Conservation (phyloP, 768 basidiomycete genomes). For the Harrya chromipes region DNA sequence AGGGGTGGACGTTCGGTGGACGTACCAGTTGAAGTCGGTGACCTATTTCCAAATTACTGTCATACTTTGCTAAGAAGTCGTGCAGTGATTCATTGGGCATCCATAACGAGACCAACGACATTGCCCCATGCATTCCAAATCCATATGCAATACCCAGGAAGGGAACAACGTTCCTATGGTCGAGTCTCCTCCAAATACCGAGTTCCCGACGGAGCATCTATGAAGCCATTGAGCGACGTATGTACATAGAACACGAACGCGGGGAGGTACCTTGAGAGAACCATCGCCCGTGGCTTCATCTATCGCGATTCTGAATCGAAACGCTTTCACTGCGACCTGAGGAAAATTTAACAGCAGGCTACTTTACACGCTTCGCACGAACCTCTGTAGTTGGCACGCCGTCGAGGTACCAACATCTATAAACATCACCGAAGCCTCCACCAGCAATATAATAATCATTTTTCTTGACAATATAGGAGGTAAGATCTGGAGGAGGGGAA, state of each 20-base stretch:
- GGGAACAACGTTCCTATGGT: too few relatives aligned
- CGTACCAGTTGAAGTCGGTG: slow-evolving; percentile 8
- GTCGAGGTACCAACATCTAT: background rate
- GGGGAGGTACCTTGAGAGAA: too few relatives aligned
- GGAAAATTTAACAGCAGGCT: too few relatives aligned
- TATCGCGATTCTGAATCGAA: background rate
- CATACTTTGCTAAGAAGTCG: slow-evolving; percentile 10
- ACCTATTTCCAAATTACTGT: background rate
- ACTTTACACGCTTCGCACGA: too few relatives aligned
- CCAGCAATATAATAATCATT: background rate
- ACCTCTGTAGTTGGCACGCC: too few relatives aligned
- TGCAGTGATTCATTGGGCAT: slow-evolving; percentile 24
- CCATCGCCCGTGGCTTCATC: too few relatives aligned
- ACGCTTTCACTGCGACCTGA: slow-evolving; percentile 15
- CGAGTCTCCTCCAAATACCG: too few relatives aligned
- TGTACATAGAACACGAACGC: too few relatives aligned
- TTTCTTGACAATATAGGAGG: background rate
- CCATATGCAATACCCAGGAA: background rate
- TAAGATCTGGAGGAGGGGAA: slow-evolving; percentile 5
- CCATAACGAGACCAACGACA: slow-evolving; percentile 29
- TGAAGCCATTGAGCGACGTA: too few relatives aligned
- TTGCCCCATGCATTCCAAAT: slow-evolving; percentile 20
- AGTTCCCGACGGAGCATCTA: too few relatives aligned
- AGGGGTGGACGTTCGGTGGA: slow-evolving; percentile 16
- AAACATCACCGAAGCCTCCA: background rate